phyloP scores from a whole-genome alignment of 2,329 filamentous ascomycete species.

The Ceratocystis variospora region DNA sequence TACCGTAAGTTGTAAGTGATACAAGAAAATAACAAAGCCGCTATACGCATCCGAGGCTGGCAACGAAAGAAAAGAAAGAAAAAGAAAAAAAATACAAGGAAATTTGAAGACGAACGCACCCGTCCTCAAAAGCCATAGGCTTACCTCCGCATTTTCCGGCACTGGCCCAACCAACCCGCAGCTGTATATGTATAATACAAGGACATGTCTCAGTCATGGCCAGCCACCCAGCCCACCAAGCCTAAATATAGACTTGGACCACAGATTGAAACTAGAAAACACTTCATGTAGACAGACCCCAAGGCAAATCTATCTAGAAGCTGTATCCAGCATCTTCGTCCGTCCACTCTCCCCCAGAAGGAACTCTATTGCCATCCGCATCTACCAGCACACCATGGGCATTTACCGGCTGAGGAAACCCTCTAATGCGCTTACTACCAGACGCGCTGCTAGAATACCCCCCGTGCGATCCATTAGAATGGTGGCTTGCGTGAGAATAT shows the following conservation, averaged over 20 bases:
- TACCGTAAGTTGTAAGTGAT: not conserved
- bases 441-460: not conserved
- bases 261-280: not conserved
- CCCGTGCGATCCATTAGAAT: constrained; percentile 10
- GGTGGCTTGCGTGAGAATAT: constrained; percentile 14
- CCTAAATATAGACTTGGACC: not conserved
- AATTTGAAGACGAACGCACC: not conserved
- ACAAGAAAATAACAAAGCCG: not conserved
- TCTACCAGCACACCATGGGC: constrained; percentile 38
- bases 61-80: not conserved
- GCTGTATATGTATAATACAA: not conserved
- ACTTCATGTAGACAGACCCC: not conserved
- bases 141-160: not conserved
- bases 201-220: not conserved
- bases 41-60: not conserved
- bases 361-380: constrained; percentile 46
- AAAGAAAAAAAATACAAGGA: not conserved
- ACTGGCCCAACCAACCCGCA: no score
- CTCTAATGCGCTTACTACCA: constrained; percentile 12
- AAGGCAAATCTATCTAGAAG: not conserved
- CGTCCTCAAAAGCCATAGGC: not conserved
- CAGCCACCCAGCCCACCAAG: not conserved
- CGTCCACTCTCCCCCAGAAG: constrained; percentile 54
- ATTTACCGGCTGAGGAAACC: constrained; percentile 34
- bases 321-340: constrained; percentile 46